Evolutionary conservation across 805 yeast species (phyloP).

Genomic region (Pichia membranifaciens): DNA sequence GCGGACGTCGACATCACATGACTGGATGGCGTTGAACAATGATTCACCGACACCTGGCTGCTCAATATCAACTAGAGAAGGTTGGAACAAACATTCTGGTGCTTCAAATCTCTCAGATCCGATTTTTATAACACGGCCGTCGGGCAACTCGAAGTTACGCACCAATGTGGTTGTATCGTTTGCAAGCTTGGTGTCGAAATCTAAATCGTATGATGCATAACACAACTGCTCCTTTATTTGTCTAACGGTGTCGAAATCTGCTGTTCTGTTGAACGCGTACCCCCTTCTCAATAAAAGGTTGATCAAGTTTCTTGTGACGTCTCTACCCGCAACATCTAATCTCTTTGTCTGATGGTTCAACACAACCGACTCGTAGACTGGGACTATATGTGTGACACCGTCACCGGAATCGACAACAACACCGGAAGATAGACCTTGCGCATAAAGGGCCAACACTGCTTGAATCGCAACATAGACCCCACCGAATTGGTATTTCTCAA

Average conservation of each 20-base stretch:
- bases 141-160: conserved; percentile 89
- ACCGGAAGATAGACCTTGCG: conserved; percentile 94
- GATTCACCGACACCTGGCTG: conserved; percentile 96
- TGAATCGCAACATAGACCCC: conserved; percentile 95
- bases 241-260: conserved; percentile 97
- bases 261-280: conserved; percentile 95
- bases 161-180: conserved; percentile 94
- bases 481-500: conserved; percentile 83
- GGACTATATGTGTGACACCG: conserved; percentile 97
- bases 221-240: conserved; percentile 95
- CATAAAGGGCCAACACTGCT: conserved; percentile 96
- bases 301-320: conserved; percentile 93
- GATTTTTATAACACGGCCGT: conserved; percentile 88
- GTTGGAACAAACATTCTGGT: conserved; percentile 96
- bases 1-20: conserved; percentile 92
- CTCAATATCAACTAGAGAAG: conserved; percentile 89
- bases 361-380: conserved; percentile 96
- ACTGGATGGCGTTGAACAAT: conserved; percentile 84
- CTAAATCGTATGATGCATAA: conserved; percentile 91
- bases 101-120: conserved; percentile 97
- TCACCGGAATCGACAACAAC: conserved; percentile 99
- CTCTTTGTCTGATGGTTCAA: conserved; percentile 88
- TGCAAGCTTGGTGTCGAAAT: conserved; percentile 78
- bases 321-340: conserved; percentile 96
- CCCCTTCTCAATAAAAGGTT: conserved; percentile 90